Evolutionary conservation across 176 grass and related monocot genomes (phyloP).

Genomic region (Carex pumila): DNA sequence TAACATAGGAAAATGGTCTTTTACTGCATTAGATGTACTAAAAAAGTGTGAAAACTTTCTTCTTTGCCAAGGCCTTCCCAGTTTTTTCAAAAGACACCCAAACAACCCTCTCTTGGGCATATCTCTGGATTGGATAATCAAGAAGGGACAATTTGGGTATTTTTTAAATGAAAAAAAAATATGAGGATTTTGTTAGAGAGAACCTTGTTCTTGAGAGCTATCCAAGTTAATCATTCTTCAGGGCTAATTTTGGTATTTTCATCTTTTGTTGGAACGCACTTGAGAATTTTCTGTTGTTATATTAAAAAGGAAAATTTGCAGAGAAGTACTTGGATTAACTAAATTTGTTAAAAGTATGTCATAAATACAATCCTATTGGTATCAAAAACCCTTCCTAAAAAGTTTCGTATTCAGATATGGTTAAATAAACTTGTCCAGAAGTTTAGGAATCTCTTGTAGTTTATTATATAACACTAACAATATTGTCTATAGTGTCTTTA

Average conservation of each 20-base stretch:
- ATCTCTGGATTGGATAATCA: neutral
- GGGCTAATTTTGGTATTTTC: neutral
- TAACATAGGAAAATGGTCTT: neutral
- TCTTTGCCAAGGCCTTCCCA: neutral
- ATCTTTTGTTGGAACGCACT: neutral
- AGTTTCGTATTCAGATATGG: neutral
- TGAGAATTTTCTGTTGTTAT: neutral
- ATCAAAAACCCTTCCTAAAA: neutral
- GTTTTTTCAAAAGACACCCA: neutral
- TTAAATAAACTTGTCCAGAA: neutral
- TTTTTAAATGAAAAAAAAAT: neutral
- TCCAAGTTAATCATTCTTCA: neutral
- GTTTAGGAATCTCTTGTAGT: neutral
- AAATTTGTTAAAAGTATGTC: neutral
- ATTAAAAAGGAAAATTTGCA: neutral
- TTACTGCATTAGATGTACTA: neutral
- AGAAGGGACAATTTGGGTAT: neutral
- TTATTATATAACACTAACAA: neutral
- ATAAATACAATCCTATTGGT: neutral
- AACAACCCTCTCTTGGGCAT: neutral
- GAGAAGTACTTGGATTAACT: neutral
- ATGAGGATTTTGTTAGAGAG: neutral
- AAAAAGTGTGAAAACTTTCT: neutral
- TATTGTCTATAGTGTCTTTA: neutral
- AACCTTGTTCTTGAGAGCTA: neutral